A percentile compares a stretch with the other conserved stretches of the same genome.
Conservation (phyloP, 73 alveolate genomes). For the Paramecium octaurelia region DNA sequence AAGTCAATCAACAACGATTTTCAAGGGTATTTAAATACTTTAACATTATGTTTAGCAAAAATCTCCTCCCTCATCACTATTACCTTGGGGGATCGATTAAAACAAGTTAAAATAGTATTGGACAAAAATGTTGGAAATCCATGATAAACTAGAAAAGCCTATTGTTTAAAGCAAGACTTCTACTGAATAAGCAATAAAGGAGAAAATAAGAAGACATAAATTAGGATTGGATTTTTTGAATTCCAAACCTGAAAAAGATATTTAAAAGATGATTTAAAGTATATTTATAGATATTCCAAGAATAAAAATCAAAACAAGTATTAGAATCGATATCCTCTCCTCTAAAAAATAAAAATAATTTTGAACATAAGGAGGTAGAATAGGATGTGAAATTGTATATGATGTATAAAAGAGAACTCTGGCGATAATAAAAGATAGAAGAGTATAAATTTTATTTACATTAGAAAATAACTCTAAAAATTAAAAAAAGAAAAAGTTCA, state of each 20-base stretch:
- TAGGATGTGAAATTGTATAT: not conserved
- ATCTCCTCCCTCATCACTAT: not conserved
- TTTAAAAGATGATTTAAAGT: slow-evolving; percentile 8
- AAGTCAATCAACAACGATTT: not conserved
- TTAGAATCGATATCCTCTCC: not conserved
- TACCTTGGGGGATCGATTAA: slow-evolving; percentile 34
- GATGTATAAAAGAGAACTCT: slow-evolving; percentile 28
- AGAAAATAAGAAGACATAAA: slow-evolving; percentile 15
- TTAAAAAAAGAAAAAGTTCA: not conserved
- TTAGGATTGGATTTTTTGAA: slow-evolving; percentile 10
- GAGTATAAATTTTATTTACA: not conserved
- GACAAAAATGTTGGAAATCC: slow-evolving; percentile 19
- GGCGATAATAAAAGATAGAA: not conserved
- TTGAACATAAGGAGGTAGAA: not conserved
- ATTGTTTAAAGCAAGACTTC: not conserved
- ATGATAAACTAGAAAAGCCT: not conserved
- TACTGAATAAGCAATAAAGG: not conserved
- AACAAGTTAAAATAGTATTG: not conserved
- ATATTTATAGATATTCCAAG: not conserved
- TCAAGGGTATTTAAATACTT: not conserved
- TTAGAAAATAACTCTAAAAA: not conserved
- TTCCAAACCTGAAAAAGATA: slow-evolving; percentile 32
- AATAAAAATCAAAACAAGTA: not conserved
- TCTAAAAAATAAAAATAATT: not conserved
- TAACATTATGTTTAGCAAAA: not conserved